Percentiles rank a stretch among this genome's conserved stretches.
These are phyloP conservation scores for Sclerotinia sclerotiorum DNA, from an alignment of 2,329 filamentous ascomycete species.

Conservation along the genomic window DNA sequence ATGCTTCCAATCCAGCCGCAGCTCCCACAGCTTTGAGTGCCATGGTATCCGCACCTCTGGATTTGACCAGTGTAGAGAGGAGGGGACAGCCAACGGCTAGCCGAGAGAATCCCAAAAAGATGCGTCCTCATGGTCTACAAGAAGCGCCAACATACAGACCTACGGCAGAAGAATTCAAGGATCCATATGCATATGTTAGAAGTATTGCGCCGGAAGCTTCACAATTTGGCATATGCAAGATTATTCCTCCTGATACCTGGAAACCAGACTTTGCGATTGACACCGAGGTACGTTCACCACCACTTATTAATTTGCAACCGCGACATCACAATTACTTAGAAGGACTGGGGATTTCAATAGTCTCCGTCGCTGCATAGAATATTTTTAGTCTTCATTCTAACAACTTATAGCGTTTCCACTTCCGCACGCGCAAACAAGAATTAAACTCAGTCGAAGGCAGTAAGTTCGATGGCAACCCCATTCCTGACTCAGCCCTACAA, in stretches of 20 bases:
- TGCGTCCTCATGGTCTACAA: constrained; percentile 77
- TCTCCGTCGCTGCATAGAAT: not conserved
- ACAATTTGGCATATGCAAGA: constrained; percentile 90
- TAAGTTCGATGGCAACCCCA: constrained; percentile 49
- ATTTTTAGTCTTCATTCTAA: constrained; percentile 31
- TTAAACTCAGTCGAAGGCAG: constrained; percentile 98
- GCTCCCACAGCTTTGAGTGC: constrained; percentile 40
- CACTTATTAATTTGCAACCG: not conserved
- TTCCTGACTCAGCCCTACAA: not conserved
- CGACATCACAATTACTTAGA: not conserved
- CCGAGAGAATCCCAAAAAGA: constrained; percentile 73
- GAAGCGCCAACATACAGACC: constrained; percentile 91
- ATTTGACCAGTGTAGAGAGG: constrained; percentile 87
- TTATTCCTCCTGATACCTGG: constrained; percentile 91
- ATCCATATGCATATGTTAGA: constrained; percentile 89
- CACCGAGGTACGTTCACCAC: constrained; percentile 68
- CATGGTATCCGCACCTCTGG: constrained; percentile 57
- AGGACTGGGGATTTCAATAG: not conserved
- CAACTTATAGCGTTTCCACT: constrained; percentile 79
- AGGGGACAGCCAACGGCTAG: constrained; percentile 77
- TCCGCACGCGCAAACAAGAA: constrained; percentile 92
- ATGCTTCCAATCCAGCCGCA: constrained; percentile 38
- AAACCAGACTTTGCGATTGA: constrained; percentile 95
- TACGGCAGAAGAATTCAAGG: constrained; percentile 90
- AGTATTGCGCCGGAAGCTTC: constrained; percentile 85